A percentile compares a stretch with the other conserved stretches of the same genome.
These are phyloP conservation scores for Pichia gijzeniarum DNA, from an alignment of 805 yeast species.

Conservation along the genomic window DNA sequence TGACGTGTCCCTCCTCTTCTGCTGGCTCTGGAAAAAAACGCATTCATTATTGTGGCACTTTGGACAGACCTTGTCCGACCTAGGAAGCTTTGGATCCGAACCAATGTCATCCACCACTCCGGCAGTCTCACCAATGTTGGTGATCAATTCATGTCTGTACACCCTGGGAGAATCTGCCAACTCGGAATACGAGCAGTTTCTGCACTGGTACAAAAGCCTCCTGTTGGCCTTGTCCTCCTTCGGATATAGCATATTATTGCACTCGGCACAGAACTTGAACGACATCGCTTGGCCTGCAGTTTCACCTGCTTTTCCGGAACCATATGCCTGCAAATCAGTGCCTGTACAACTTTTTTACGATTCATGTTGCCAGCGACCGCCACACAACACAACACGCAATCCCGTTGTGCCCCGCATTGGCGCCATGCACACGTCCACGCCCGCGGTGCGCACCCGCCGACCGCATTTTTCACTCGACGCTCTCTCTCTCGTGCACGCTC, in stretches of 20 bases:
- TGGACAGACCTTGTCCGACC: conserved; percentile 92
- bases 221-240: conserved; percentile 82
- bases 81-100: conserved; percentile 94
- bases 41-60: conserved; percentile 81
- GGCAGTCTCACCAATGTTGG: conserved; percentile 92
- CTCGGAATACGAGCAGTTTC: conserved; percentile 92
- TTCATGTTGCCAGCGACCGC: not conserved
- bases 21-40: conserved; percentile 96
- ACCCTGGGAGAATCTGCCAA: conserved; percentile 83
- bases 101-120: conserved; percentile 97
- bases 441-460: too few relatives aligned
- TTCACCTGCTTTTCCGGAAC: not conserved
- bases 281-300: conserved; percentile 34
- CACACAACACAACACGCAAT: too few relatives aligned
- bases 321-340: too few relatives aligned
- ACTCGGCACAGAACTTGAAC: conserved; percentile 91
- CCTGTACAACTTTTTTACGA: too few relatives aligned
- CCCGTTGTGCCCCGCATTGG: too few relatives aligned
- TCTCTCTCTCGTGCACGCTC: too few relatives aligned
- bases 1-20: conserved; percentile 88
- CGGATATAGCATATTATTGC: conserved; percentile 98
- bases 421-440: too few relatives aligned
- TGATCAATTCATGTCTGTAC: conserved; percentile 85
- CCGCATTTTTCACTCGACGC: too few relatives aligned
- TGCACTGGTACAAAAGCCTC: conserved; percentile 79